These are phyloP conservation scores for Tulasnella sp. DNA, from an alignment of 768 basidiomycete genomes.

Conservation along the genomic window DNA sequence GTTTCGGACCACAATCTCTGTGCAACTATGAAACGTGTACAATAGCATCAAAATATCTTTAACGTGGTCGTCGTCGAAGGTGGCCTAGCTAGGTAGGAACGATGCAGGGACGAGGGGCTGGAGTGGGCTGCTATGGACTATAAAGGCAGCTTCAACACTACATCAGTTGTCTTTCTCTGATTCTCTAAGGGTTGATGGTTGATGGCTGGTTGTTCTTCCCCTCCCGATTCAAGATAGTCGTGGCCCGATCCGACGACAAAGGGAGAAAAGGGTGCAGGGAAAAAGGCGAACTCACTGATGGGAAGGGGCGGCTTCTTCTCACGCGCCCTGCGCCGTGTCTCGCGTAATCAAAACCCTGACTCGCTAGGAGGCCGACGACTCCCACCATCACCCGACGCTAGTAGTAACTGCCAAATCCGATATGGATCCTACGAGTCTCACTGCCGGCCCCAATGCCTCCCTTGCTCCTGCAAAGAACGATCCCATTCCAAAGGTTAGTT, in stretches of 20 bases:
- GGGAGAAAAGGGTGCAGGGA: conserved; percentile 3
- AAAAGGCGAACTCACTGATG: conserved; percentile 16
- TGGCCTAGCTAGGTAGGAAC: conserved; percentile 1
- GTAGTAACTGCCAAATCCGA: background rate
- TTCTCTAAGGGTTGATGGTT: conserved; percentile 1
- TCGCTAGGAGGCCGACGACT: conserved; percentile 5
- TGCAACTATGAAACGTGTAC: conserved; percentile 8
- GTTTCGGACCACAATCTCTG: conserved; percentile 12
- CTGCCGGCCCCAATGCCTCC: background rate
- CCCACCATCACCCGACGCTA: conserved; percentile 2
- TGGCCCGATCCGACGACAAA: conserved; percentile 11
- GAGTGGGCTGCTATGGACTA: background rate
- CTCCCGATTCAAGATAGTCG: background rate
- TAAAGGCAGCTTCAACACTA: conserved; percentile 17
- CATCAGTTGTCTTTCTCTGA: background rate
- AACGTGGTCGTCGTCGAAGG: background rate
- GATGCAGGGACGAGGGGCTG: conserved; percentile 5
- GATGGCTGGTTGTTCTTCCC: background rate
- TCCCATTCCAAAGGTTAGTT: conserved; percentile 7
- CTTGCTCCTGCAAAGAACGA: conserved; percentile 13
- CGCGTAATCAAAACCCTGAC: conserved; percentile 1
- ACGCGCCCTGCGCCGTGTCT: conserved; percentile 15
- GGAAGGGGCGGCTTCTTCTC: background rate
- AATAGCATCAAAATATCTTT: background rate
- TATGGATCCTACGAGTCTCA: background rate